Evolutionary conservation across 805 yeast genomes (phyloP), one percentile per base, ranked within the genome.

Genomic region (Kazachstania bromeliacearum): DNA sequence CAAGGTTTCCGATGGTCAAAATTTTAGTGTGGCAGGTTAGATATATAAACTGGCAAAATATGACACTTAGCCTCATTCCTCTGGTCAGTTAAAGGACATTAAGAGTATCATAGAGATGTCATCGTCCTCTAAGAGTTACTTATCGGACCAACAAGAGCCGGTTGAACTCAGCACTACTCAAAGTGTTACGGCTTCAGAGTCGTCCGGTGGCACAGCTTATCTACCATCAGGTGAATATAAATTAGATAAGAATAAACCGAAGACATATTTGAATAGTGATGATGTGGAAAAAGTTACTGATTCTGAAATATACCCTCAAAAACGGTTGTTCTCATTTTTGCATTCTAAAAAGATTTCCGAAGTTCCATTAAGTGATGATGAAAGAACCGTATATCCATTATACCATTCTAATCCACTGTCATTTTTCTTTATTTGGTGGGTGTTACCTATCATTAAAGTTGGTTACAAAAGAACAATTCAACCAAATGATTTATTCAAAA

Each of bases 381-480:
- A 77, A 40, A 59, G 83, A 38, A 54, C 48, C 16, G 48, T 55
- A 1, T 76, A 64, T 43, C 80, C 79, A 1, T 64, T 75, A 62
- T 59, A 57, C 10, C 57, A 47, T 22, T 44, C 66, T 1, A 72
- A 68, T 42, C 35, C 52, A 2, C n/a, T 75, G 2, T 66, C 63
- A 9, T 57, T 69, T 41, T 44, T 66, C 0, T 71, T 76, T 46
- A 75, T 80, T 53, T 68, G 78, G 74, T 83, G 89, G 88, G 57
- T 82, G 31, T 48, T 59, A 18, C 87, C 87, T 0, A 47, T 82
- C 28, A 58, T 83, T 64, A 60, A 57, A 12, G 70, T 71, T 6
- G 92, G 94, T 5, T 82, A 82, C 55, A 78, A 75, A 54, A 66
- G 92, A 50, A 79, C 88, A 0, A 58, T 83, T 31, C 72, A 71